Evolutionary conservation across 257 asterid genomes (phyloP), one percentile per base, ranked within the genome.

Genomic region (Solanum peruvianum): DNA sequence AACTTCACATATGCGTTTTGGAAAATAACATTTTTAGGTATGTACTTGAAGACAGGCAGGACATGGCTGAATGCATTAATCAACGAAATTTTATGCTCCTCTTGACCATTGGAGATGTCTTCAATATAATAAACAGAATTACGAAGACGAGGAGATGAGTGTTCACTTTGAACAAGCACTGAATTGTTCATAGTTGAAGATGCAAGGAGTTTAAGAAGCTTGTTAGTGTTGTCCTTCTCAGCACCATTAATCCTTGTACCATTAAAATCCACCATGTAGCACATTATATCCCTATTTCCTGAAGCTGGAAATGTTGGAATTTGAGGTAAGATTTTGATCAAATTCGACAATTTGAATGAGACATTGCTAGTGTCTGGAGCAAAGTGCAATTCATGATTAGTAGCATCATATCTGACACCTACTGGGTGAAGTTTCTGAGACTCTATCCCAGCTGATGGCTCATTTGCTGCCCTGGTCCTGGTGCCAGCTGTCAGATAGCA

Each of bases 1-100:
- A 91, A 82, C 31, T 93, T 95, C 73, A 95, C 86, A 18, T 89
- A 88, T 12, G 97, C 98, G 47, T 89, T 86, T 89, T 93, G 96
- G 56, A 93, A 96, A 1, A 92, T 86, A 20, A 71, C 86, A 47
- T 85, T 96, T 42, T 90, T 88, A 0, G 90, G 93, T 60, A 88
- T 88, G 85, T 95, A 95, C 10, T 86, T 85, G 56, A 90, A 95
- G 2, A 33, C 12, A 3, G 97, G 98, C 14, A 85, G 83, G 20
- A 60, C 98, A 21, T 64, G 77, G 84, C 95, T 95, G 29, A 45
- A 78, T 47, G 91, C 95, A 89, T 93, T 94, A 10, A 92, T 64
- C 29, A 96, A 90, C 11, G 98, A 90, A 86, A 96, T 94, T 31
- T 31, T 89, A 15, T 60, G 56, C 75, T 83, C 82, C 87, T 92